Conservation (phyloP, 768 basidiomycete species). For the Thelephora ganbajun region DNA sequence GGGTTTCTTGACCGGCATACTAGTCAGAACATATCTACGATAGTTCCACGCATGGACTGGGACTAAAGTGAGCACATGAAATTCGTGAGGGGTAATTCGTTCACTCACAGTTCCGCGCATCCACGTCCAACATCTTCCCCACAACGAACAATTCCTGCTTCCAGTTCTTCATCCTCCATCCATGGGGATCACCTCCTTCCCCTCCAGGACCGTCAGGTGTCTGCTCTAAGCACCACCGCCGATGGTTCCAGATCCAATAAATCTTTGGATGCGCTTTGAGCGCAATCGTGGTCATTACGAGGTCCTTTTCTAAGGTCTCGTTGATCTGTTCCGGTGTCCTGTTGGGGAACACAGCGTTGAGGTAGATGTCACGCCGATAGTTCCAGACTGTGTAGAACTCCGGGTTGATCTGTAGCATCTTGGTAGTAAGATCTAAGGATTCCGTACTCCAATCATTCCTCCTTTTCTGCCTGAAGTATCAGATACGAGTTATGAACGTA, state of each 20-base stretch:
- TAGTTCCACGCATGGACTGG: conserved; percentile 94
- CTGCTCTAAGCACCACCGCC: conserved; percentile 86
- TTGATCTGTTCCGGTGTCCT: conserved; percentile 55
- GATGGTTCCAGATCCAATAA: conserved; percentile 98
- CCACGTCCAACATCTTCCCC: conserved; percentile 85
- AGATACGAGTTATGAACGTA: conserved; percentile 2
- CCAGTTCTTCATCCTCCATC: conserved; percentile 80
- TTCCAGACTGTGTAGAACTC: conserved; percentile 98
- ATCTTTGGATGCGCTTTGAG: conserved; percentile 85
- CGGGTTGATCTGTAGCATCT: conserved; percentile 71
- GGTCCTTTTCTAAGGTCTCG: conserved; percentile 50
- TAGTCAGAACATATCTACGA: conserved; percentile 69
- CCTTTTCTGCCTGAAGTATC: conserved; percentile 40
- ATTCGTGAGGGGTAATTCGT: neutral
- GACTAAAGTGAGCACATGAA: neutral
- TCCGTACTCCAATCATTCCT: conserved; percentile 51
- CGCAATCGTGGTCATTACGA: conserved; percentile 67
- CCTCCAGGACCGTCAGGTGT: conserved; percentile 61
- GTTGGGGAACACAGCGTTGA: conserved; percentile 52
- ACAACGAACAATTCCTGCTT: conserved; percentile 73
- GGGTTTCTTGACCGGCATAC: conserved; percentile 45
- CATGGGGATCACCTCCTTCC: conserved; percentile 23
- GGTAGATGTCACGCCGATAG: conserved; percentile 71
- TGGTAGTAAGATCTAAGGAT: conserved; percentile 67
- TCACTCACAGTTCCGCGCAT: conserved; percentile 81